phyloP scores from a whole-genome alignment of 1,284 basidiomycete species.

The Schizophyllum amplum region DNA sequence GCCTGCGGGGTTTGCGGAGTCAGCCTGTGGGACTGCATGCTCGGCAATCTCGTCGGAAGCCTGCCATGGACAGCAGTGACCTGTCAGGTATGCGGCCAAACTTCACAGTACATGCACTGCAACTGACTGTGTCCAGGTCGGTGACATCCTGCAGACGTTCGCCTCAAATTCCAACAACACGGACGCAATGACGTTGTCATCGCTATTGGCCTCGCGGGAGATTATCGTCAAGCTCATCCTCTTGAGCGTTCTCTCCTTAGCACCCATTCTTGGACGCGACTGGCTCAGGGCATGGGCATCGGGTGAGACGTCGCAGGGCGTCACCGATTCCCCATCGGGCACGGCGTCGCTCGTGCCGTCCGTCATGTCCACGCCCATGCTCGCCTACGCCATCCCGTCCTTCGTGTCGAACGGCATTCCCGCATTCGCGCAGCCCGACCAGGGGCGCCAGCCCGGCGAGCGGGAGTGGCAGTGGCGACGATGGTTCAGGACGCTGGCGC shows the following conservation, averaged over 20 bases:
- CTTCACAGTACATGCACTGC: slow-evolving; percentile 5
- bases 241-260: slow-evolving; percentile 67
- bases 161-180: slow-evolving; percentile 59
- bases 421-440: background rate
- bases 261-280: slow-evolving; percentile 67
- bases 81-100: slow-evolving; percentile 53
- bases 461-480: slow-evolving; percentile 12
- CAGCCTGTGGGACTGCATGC: slow-evolving; percentile 60
- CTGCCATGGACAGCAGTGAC: slow-evolving; percentile 80
- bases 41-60: slow-evolving; percentile 75
- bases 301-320: background rate
- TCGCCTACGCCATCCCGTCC: background rate
- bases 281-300: slow-evolving; percentile 25
- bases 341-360: background rate
- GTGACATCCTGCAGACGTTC: slow-evolving; percentile 74
- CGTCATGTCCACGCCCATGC: background rate
- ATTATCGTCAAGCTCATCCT: slow-evolving; percentile 68
- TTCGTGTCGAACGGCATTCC: background rate
- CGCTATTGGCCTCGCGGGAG: slow-evolving; percentile 59
- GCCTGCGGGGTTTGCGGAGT: slow-evolving; percentile 88
- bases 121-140: slow-evolving; percentile 41
- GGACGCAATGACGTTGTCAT: slow-evolving; percentile 44
- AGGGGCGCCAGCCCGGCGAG: slow-evolving; percentile 8
- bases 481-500: slow-evolving; percentile 12
- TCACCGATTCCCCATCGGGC: background rate